These are phyloP conservation scores for Lagenidium giganteum DNA, from an alignment of 352 stramenopile genomes.

Conservation along the genomic window DNA sequence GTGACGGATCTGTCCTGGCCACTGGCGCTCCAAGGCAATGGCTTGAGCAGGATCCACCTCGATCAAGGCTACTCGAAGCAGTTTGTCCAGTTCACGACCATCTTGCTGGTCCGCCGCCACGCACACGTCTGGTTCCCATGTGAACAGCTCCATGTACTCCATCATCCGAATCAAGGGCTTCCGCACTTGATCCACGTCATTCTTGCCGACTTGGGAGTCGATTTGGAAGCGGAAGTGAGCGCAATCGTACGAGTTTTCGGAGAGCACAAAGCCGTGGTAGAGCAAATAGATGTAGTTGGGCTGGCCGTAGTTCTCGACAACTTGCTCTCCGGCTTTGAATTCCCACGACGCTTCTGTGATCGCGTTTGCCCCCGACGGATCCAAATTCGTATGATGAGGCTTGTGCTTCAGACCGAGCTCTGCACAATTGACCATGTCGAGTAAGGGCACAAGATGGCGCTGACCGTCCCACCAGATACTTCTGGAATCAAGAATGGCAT, in stretches of 20 bases:
- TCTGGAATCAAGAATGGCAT: conserved; percentile 84
- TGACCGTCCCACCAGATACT: conserved; percentile 92
- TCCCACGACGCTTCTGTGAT: conserved; percentile 66
- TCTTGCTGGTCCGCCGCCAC: too few species aligned
- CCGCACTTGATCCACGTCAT: conserved; percentile 6
- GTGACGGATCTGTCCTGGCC: neutral
- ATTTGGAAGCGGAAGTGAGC: conserved; percentile 53
- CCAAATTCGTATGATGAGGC: conserved; percentile 46
- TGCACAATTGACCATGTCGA: conserved; percentile 93
- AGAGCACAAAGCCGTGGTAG: conserved; percentile 89
- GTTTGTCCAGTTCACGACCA: conserved; percentile 3
- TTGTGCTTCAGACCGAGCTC: conserved; percentile 33
- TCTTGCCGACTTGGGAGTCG: neutral
- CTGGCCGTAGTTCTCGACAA: conserved; percentile 94
- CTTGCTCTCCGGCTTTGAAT: conserved; percentile 58
- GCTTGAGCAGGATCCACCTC: conserved; percentile 7
- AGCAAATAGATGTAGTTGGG: conserved; percentile 92
- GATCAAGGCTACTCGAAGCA: conserved; percentile 16
- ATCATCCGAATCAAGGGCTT: conserved; percentile 11
- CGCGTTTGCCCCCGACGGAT: conserved; percentile 34
- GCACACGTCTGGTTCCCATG: conserved; percentile 16
- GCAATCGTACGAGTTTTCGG: conserved; percentile 80
- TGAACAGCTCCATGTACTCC: conserved; percentile 15
- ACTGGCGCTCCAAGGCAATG: conserved; percentile 1
- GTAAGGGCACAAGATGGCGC: conserved; percentile 89